phyloP scores from a whole-genome alignment of 2,329 filamentous ascomycete species.

The Neoarthrinium moseri region DNA sequence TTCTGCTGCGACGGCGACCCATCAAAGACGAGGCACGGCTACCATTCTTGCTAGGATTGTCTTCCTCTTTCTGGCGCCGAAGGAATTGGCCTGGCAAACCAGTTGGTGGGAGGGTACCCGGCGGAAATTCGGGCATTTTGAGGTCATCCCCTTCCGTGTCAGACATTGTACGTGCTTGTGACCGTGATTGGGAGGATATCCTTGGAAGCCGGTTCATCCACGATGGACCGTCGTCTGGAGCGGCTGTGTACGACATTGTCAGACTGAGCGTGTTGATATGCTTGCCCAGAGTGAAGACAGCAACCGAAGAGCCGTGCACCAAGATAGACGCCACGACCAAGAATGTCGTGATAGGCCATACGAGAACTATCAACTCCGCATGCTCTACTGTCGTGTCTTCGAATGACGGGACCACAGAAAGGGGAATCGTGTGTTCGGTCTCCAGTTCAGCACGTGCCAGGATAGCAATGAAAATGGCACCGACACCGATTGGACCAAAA shows the following conservation, averaged over 20 bases:
- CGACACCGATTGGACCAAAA: constrained; percentile 96
- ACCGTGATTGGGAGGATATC: constrained; percentile 67
- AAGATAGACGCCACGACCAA: constrained; percentile 92
- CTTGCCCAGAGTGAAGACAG: constrained; percentile 95
- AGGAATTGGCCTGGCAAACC: constrained; percentile 75
- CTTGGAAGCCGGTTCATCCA: constrained; percentile 94
- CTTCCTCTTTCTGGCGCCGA: constrained; percentile 79
- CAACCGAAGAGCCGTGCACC: constrained; percentile 96
- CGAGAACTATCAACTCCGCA: constrained; percentile 74
- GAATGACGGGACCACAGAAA: constrained; percentile 60
- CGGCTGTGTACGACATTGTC: constrained; percentile 93
- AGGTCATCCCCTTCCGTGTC: constrained; percentile 69
- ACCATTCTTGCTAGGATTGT: constrained; percentile 48
- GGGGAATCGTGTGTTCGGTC: constrained; percentile 70
- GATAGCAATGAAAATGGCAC: constrained; percentile 93
- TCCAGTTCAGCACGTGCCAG: constrained; percentile 91
- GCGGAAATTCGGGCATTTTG: constrained; percentile 60
- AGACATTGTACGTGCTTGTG: constrained; percentile 82
- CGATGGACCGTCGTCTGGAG: constrained; percentile 80
- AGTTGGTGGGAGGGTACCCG: constrained; percentile 70
- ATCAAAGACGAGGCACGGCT: constrained; percentile 61
- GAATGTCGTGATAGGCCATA: constrained; percentile 96
- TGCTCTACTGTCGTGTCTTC: constrained; percentile 51
- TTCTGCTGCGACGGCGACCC: constrained; percentile 62
- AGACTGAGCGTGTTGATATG: constrained; percentile 95